Evolutionary conservation across 352 stramenopile genomes (phyloP), one percentile per base, ranked within the genome.

Genomic region (Pythium sukuiense): DNA sequence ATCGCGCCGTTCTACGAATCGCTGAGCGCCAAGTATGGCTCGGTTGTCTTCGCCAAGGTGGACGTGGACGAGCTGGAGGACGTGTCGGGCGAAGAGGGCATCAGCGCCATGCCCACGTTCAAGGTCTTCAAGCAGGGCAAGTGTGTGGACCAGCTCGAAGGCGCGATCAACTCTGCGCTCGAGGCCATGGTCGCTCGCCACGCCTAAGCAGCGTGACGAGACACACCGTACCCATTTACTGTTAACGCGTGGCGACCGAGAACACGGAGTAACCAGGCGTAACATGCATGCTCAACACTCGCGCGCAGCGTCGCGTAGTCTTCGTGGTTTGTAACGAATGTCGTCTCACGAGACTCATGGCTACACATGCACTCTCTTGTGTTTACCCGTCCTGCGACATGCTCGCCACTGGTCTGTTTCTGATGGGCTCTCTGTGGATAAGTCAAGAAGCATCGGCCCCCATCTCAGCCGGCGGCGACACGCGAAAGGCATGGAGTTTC

Each of bases 81-180:
- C 12, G 67, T 74, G 16, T 50, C 67, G 43, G 50, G 41, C 11
- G 67, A 69, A 1, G 80, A 79, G 65, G 81, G 84, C 6, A 87
- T 98, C 52, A 77, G 73, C 32, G 81, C 85, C 33, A 94, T 98
- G 85, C 95, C 93, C 12, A 98, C 90, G 26, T 98, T 98, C 73
- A 92, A 98, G 67, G 85, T 98, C 55, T 98, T 89, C 75, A 96
- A 97, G 73, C 66, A 77, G 30, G 90, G 91, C 55, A 81, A 80
- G n/a, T 93, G 90, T 59, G 85, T 97, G 4, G 86, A 97, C 41
- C 80, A 97, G 75, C 70, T 98, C 20, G 80, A 70, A 20, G 92
- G 88, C 52, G 90, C 90, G 41, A 90, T 91, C 61, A 72, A 76
- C 57, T 83, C 65, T 46, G 80, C 77, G 29, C 70, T 91, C 11